Percentiles rank a stretch among this genome's conserved stretches.
Conservation (phyloP, 2,329 filamentous ascomycete species). For the Lecanicillium sp. region DNA sequence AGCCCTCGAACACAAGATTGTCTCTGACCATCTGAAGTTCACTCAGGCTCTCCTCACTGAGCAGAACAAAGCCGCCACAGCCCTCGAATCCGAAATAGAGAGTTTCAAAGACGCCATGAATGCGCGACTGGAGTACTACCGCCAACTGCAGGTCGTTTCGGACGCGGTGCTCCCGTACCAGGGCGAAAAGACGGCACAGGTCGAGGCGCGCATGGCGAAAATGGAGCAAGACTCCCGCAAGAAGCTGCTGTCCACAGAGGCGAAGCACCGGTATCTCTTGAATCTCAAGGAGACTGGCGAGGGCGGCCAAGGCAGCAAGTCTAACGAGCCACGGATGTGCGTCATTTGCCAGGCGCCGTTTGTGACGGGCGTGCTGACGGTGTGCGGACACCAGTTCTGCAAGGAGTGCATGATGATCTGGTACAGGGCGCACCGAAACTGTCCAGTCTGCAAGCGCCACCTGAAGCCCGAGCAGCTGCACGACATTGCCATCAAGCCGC, state of each 20-base stretch:
- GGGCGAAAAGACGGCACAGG: slow-evolving; percentile 49
- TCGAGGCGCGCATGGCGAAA: slow-evolving; percentile 29
- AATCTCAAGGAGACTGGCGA: slow-evolving; percentile 49
- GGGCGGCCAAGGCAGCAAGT: slow-evolving; percentile 35
- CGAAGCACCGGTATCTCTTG: slow-evolving; percentile 68
- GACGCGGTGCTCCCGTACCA: slow-evolving; percentile 77
- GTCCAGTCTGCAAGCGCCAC: slow-evolving; percentile 74
- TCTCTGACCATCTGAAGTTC: slow-evolving; percentile 55
- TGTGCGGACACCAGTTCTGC: slow-evolving; percentile 90
- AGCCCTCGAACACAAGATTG: slow-evolving; percentile 59
- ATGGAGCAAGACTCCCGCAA: slow-evolving; percentile 39
- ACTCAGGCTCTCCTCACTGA: slow-evolving; percentile 48
- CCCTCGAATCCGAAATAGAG: slow-evolving; percentile 65
- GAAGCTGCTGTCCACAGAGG: slow-evolving; percentile 56
- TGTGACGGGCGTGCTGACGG: slow-evolving; percentile 71
- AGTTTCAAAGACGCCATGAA: slow-evolving; percentile 77
- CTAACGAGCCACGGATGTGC: slow-evolving; percentile 63
- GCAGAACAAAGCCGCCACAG: slow-evolving; percentile 43
- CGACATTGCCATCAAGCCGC: slow-evolving; percentile 77
- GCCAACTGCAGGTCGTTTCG: slow-evolving; percentile 83
- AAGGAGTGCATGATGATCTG: slow-evolving; percentile 78
- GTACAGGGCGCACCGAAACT: slow-evolving; percentile 68
- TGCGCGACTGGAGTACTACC: slow-evolving; percentile 79
- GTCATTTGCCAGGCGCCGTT: slow-evolving; percentile 80
- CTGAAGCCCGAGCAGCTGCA: slow-evolving; percentile 66